Percentiles rank a stretch among this genome's conserved stretches.
Evolutionary conservation across 2,329 filamentous ascomycete species (phyloP).

Genomic region (Penicillium sp.): DNA sequence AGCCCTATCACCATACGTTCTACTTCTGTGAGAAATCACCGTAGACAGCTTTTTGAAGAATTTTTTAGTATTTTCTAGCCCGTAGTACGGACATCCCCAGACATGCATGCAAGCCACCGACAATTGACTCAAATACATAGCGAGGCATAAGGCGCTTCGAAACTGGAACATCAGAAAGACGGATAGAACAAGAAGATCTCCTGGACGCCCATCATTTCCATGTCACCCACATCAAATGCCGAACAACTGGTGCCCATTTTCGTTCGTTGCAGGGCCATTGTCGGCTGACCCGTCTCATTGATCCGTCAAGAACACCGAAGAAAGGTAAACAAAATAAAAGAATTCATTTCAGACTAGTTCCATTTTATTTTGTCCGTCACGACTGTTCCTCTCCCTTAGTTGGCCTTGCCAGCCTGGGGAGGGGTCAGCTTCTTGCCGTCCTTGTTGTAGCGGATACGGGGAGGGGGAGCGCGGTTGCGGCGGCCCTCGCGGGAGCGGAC

Average conservation of each 20-base stretch:
- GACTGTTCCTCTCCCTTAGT: slow-evolving; percentile 35
- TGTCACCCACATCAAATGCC: neutral
- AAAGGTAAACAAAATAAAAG: slow-evolving; percentile 37
- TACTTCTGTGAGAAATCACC: neutral
- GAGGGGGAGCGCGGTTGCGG: slow-evolving; percentile 97
- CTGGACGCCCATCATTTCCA: neutral
- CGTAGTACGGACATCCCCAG: slow-evolving; percentile 14
- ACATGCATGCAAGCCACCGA: slow-evolving; percentile 20
- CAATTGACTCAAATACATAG: slow-evolving; percentile 13
- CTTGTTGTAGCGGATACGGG: slow-evolving; percentile 99
- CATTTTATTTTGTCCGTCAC: slow-evolving; percentile 35
- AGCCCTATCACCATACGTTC: neutral
- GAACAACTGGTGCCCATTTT: slow-evolving; percentile 15
- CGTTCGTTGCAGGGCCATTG: slow-evolving; percentile 8
- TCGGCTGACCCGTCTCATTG: slow-evolving; percentile 5
- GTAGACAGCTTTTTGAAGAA: slow-evolving; percentile 10
- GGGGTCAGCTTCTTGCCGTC: slow-evolving; percentile 99
- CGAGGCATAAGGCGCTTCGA: slow-evolving; percentile 7
- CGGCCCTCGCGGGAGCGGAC: slow-evolving; percentile 95
- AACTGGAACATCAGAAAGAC: neutral
- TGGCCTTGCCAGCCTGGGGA: slow-evolving; percentile 69
- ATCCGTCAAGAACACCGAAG: slow-evolving; percentile 29
- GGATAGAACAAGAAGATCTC: neutral
- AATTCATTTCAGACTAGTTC: slow-evolving; percentile 37
- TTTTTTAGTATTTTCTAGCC: slow-evolving; percentile 24